Percentiles rank a stretch among this genome's conserved stretches.
These are phyloP conservation scores for Osmozyma mogii DNA, from an alignment of 805 yeast genomes.

Conservation along the genomic window DNA sequence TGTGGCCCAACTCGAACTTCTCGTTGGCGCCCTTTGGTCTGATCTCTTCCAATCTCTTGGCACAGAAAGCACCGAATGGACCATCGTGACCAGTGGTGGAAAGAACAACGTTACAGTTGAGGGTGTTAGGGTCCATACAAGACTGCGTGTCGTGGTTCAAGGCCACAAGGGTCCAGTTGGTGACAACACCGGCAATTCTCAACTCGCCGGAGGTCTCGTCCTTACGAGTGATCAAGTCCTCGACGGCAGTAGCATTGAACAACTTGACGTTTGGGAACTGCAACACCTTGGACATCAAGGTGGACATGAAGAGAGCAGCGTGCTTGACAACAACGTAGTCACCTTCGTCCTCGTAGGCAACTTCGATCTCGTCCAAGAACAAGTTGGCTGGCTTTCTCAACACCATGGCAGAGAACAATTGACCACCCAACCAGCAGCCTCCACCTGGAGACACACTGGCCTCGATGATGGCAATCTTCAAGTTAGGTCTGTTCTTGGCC, in stretches of 20 bases:
- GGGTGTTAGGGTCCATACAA: conserved; percentile 79
- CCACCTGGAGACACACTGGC: conserved; percentile 75
- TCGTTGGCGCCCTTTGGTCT: conserved; percentile 25
- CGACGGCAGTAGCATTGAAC: conserved; percentile 76
- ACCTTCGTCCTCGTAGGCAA: conserved; percentile 72
- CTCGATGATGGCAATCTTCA: conserved; percentile 67
- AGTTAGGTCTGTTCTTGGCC: conserved; percentile 67
- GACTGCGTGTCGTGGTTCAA: conserved; percentile 70
- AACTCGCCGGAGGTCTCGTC: conserved; percentile 48
- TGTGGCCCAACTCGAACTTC: conserved; percentile 44
- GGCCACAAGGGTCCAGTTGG: conserved; percentile 76
- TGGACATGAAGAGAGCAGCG: conserved; percentile 70
- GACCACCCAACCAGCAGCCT: conserved; percentile 76
- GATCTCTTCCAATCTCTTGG: conserved; percentile 46
- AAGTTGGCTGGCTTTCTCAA: conserved; percentile 72
- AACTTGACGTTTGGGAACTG: conserved; percentile 67
- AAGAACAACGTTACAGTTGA: conserved; percentile 55
- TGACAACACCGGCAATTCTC: conserved; percentile 71
- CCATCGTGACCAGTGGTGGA: conserved; percentile 81
- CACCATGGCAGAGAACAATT: conserved; percentile 69
- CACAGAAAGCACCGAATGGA: conserved; percentile 74
- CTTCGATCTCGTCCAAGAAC: conserved; percentile 54
- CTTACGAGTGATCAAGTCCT: conserved; percentile 68
- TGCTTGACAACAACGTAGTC: conserved; percentile 75
- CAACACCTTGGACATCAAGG: conserved; percentile 60